Evolutionary conservation across 805 yeast species (phyloP).

Genomic region (Kodamaea kakaduensis): DNA sequence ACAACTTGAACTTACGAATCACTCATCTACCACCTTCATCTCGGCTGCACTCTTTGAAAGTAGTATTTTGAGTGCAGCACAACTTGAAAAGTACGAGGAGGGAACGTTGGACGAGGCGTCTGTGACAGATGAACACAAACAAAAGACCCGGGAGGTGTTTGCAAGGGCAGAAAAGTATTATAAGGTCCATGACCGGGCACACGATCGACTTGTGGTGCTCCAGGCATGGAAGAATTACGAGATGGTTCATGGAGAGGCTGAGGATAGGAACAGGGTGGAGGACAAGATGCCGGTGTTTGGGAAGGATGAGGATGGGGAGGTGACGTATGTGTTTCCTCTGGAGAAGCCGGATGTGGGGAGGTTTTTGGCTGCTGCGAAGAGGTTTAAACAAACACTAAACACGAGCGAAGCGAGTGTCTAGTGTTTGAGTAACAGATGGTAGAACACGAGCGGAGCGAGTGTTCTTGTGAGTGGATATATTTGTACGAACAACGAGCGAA

Average conservation of each 20-base stretch:
- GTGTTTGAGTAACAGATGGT: background rate
- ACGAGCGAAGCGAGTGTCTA: background rate
- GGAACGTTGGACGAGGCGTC: slow-evolving; percentile 40
- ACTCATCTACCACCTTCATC: slow-evolving; percentile 50
- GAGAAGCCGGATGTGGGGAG: slow-evolving; percentile 37
- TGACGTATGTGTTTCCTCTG: slow-evolving; percentile 67
- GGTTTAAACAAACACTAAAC: slow-evolving; percentile 14
- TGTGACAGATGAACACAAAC: slow-evolving; percentile 47
- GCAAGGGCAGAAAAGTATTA: slow-evolving; percentile 47
- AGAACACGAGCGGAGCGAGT: slow-evolving; percentile 1
- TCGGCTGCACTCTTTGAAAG: slow-evolving; percentile 69
- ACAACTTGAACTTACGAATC: slow-evolving; percentile 27
- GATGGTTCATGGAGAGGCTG: slow-evolving; percentile 49
- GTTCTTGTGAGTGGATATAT: no score
- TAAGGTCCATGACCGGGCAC: slow-evolving; percentile 31
- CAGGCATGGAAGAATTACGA: slow-evolving; percentile 69
- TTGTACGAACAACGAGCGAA: no score
- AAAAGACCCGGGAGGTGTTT: slow-evolving; percentile 53
- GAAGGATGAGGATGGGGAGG: slow-evolving; percentile 43
- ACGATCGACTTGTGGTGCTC: slow-evolving; percentile 49
- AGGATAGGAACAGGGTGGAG: slow-evolving; percentile 31
- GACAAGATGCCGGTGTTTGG: slow-evolving; percentile 53
- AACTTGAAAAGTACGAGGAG: slow-evolving; percentile 29
- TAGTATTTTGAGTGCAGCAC: slow-evolving; percentile 54
- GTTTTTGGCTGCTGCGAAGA: slow-evolving; percentile 42